Evolutionary conservation across 108 stramenopile species (phyloP).

Genomic region (Skeletonema potamos): DNA sequence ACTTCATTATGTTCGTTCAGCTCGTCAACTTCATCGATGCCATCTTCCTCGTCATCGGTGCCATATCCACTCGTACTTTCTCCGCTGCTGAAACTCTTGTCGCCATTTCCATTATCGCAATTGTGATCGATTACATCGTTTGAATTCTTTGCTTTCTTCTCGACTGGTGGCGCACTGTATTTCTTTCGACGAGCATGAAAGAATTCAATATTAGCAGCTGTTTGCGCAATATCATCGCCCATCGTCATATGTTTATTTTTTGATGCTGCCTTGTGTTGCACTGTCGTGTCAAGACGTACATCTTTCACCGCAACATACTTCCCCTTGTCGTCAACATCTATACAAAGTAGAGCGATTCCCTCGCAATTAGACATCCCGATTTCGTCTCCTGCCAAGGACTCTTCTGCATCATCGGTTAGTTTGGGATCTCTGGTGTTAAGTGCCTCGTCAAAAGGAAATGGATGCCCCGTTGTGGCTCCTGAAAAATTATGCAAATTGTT

Average conservation of each 20-base stretch:
- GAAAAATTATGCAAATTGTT: not conserved
- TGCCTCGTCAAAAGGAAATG: slow-evolving; percentile 1
- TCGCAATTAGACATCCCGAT: not conserved
- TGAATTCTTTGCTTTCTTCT: not conserved
- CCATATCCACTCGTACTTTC: slow-evolving; percentile 10
- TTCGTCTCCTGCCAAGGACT: slow-evolving; percentile 1
- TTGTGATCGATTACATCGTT: not conserved
- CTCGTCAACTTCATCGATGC: slow-evolving; percentile 12
- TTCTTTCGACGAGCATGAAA: slow-evolving; percentile 20
- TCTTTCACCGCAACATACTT: slow-evolving; percentile 32
- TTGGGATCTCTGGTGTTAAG: not conserved
- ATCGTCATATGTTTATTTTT: not conserved
- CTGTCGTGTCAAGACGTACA: slow-evolving; percentile 4
- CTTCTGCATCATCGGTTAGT: slow-evolving; percentile 1
- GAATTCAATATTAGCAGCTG: slow-evolving; percentile 8
- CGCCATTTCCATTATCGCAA: not conserved
- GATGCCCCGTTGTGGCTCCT: not conserved
- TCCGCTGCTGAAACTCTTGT: not conserved
- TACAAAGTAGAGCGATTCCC: slow-evolving; percentile 10
- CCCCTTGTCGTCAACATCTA: slow-evolving; percentile 29
- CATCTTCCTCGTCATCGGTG: slow-evolving; percentile 33
- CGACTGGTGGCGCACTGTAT: not conserved
- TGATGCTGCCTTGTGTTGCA: not conserved
- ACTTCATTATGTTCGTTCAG: slow-evolving; percentile 7
- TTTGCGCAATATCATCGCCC: not conserved